Evolutionary conservation across 2,329 filamentous ascomycete species (phyloP), one percentile per base, ranked within the genome.

Genomic region (Phyllosticta citribraziliensis): DNA sequence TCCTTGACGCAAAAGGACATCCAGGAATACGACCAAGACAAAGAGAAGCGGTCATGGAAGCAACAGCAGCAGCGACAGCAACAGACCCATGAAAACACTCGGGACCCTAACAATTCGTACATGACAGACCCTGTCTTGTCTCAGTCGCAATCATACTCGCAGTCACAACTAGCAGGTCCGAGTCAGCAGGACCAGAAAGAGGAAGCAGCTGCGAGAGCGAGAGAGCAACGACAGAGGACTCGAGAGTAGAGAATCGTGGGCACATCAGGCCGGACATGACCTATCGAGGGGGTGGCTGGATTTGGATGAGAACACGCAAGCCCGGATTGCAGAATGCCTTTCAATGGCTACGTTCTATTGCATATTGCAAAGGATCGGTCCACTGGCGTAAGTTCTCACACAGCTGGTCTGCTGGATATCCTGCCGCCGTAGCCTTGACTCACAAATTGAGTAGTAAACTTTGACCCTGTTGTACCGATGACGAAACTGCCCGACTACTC

Each of bases 1-100:
- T 78, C 81, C 60, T 81, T 90, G 65, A 89, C 87, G 2, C 78
- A 84, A 55, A 85, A 88, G 69, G 88, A 91, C 72, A 79, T 90
- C 50, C 84, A 86, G 50, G 78, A 82, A 59, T 89, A 88, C 74
- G 87, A 90, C 69, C 85, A 87, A 70, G 79, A 80, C 27, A 81
- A 84, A 63, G 65, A 70, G 61, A 71, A 69, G 59, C 71, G 68
- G 52, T 61, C 69, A 12, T 69, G 67, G 66, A 70, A 72, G 59
- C 60, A 62, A 40, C 55, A 60, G 10, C 67, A 70, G 57, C 51
- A 57, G 9, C 63, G 63, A 27, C 57, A 57, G 35, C 63, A 64
- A 30, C 50, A 57, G 25, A 52, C 57, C 20, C 20, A 52, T 33
- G 52, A 52, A 12, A 55, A 20, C 17, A 20, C 51, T 17, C 40